Conservation (phyloP, 306 rosid genomes). For the Pterocarpus macrocarpus region DNA sequence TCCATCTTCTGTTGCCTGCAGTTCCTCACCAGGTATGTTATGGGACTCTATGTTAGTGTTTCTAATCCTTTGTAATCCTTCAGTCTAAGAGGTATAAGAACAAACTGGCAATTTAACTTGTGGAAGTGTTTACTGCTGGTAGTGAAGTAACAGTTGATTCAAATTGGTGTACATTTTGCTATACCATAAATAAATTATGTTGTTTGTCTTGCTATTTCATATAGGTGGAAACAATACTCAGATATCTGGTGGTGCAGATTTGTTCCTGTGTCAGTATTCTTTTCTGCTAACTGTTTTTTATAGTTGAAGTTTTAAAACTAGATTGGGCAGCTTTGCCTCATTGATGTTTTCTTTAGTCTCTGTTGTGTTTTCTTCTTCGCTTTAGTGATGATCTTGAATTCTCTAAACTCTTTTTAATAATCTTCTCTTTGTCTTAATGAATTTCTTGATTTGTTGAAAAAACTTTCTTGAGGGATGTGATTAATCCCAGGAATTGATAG, state of each 20-base stretch:
- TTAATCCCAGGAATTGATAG: not conserved
- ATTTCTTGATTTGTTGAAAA: not conserved
- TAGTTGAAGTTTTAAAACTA: constrained; percentile 1
- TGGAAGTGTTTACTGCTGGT: not conserved
- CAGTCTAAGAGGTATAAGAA: constrained; percentile 2
- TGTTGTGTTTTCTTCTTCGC: not conserved
- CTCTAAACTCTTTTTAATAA: not conserved
- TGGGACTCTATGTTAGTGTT: not conserved
- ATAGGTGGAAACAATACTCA: not conserved
- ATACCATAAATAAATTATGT: not conserved
- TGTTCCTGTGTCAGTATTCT: not conserved
- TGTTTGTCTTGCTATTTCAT: constrained; percentile 17
- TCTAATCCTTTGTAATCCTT: not conserved
- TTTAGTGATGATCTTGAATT: not conserved
- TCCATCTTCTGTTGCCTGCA: constrained; percentile 96
- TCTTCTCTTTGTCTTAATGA: not conserved
- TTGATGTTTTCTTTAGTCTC: constrained; percentile 3
- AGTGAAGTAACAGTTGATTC: not conserved
- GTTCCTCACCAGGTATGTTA: constrained; percentile 90
- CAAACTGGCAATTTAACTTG: constrained; percentile 4
- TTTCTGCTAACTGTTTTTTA: no score
- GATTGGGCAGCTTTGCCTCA: not conserved
- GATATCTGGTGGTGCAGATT: constrained; percentile 17
- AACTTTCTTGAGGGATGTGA: no score
- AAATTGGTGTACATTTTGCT: not conserved